A percentile compares a stretch with the other conserved stretches of the same genome.
These are phyloP conservation scores for Fonsecaea monophora DNA, from an alignment of 2,329 filamentous ascomycete genomes.

Conservation along the genomic window DNA sequence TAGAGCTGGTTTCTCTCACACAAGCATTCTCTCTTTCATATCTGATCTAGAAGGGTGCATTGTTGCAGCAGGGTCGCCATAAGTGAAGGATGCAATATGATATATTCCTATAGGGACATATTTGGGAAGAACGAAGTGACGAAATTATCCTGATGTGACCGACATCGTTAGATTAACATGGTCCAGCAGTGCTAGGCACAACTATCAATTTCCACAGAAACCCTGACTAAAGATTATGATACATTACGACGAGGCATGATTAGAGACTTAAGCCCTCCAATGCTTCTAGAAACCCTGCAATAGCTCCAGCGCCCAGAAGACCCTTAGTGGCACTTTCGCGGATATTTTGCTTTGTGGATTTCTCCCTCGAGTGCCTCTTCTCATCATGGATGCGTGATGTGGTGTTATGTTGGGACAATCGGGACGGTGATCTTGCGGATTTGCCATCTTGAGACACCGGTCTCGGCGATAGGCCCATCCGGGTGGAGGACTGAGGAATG, in stretches of 20 bases:
- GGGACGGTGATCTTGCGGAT: constrained; percentile 36
- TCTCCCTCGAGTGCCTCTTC: constrained; percentile 31
- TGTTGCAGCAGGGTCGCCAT: neutral
- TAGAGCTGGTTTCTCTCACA: neutral
- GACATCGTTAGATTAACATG: neutral
- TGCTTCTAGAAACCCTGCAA: constrained; percentile 51
- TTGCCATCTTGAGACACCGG: constrained; percentile 40
- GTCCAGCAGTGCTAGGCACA: neutral
- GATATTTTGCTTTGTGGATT: constrained; percentile 41
- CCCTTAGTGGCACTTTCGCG: constrained; percentile 47
- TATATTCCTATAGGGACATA: neutral
- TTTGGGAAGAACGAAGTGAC: neutral
- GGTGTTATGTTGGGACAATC: constrained; percentile 31
- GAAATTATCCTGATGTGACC: neutral
- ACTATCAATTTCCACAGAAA: neutral
- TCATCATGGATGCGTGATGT: constrained; percentile 30
- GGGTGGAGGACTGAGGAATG: constrained; percentile 20
- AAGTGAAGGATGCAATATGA: neutral
- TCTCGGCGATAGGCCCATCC: constrained; percentile 26
- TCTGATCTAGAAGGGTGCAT: neutral
- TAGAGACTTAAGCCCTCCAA: constrained; percentile 45
- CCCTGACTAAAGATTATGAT: neutral
- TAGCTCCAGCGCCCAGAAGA: constrained; percentile 47
- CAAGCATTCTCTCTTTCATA: neutral
- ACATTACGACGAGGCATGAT: neutral